phyloP scores from a whole-genome alignment of 139 green algal genomes.

The Picochlorum sp. region DNA sequence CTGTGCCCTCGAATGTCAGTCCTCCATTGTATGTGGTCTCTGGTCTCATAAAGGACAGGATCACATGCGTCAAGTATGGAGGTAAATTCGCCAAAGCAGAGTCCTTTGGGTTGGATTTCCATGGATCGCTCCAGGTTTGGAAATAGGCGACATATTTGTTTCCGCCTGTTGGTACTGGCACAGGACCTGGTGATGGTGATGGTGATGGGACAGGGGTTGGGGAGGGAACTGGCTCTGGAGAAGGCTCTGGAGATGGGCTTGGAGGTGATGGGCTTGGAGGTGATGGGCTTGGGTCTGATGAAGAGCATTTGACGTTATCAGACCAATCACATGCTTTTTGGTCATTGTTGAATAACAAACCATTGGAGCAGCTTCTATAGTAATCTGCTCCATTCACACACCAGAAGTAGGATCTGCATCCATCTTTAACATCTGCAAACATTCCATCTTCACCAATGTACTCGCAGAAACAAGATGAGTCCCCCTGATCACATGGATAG shows the following conservation, averaged over 20 bases:
- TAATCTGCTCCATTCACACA: slow-evolving; percentile 1
- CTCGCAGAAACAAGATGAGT: background rate
- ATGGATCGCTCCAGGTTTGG: slow-evolving; percentile 26
- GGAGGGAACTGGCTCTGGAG: background rate
- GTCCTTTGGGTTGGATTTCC: background rate
- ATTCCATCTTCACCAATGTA: background rate
- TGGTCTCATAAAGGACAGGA: slow-evolving; percentile 31
- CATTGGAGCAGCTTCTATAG: background rate
- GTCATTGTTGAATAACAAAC: slow-evolving; percentile 6
- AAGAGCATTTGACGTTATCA: background rate
- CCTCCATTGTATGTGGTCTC: slow-evolving; percentile 35
- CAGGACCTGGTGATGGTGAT: background rate
- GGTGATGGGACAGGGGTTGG: background rate
- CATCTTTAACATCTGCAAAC: slow-evolving; percentile 2
- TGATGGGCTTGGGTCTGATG: background rate
- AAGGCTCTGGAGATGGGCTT: slow-evolving; percentile 7
- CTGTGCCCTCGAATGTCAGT: slow-evolving; percentile 20
- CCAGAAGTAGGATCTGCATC: background rate
- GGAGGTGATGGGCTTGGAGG: background rate
- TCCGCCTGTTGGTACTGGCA: background rate
- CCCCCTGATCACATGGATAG: background rate
- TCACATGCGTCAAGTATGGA: slow-evolving; percentile 28
- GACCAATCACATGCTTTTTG: background rate
- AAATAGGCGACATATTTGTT: slow-evolving; percentile 26
- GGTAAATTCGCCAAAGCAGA: slow-evolving; percentile 28